These are phyloP conservation scores for Kuraishia capsulata DNA, from an alignment of 805 yeast species.

Conservation along the genomic window DNA sequence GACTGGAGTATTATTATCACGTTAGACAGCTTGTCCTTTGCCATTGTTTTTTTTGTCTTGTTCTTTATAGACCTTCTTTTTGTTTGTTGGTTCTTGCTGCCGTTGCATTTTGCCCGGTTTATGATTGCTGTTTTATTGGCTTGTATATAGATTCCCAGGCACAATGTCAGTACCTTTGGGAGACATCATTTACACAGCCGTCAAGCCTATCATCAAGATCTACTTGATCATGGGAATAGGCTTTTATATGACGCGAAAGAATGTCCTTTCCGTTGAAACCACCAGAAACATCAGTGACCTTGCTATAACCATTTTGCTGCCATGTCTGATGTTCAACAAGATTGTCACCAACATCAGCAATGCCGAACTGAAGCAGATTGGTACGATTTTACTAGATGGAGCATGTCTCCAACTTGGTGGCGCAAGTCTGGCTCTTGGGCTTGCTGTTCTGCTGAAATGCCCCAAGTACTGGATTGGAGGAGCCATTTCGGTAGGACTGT, in stretches of 20 bases:
- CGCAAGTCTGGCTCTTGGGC: slow-evolving; percentile 27
- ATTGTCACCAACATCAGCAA: slow-evolving; percentile 59
- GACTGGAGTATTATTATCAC: too few species aligned
- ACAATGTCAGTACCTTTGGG: slow-evolving; percentile 32
- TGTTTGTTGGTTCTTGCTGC: too few species aligned
- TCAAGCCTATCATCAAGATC: slow-evolving; percentile 82
- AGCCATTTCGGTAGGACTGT: slow-evolving; percentile 56
- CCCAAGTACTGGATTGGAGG: slow-evolving; percentile 79
- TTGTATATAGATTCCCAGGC: too few species aligned
- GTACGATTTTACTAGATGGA: slow-evolving; percentile 47
- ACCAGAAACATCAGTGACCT: slow-evolving; percentile 63
- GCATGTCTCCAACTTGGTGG: slow-evolving; percentile 36
- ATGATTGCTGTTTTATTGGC: too few species aligned
- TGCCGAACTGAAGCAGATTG: slow-evolving; percentile 61
- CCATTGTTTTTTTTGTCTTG: too few species aligned
- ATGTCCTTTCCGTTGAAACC: slow-evolving; percentile 57
- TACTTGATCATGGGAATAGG: slow-evolving; percentile 66
- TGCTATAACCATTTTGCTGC: slow-evolving; percentile 60
- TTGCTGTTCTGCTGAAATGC: slow-evolving; percentile 40
- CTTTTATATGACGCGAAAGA: slow-evolving; percentile 48
- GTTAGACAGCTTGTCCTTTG: too few species aligned
- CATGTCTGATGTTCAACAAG: slow-evolving; percentile 69
- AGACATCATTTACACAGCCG: slow-evolving; percentile 63
- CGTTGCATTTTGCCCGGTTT: too few species aligned
- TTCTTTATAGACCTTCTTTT: too few species aligned